Evolutionary conservation across 257 asterid species (phyloP), one percentile per base, ranked within the genome.

Genomic region (Scutellaria baicalensis): DNA sequence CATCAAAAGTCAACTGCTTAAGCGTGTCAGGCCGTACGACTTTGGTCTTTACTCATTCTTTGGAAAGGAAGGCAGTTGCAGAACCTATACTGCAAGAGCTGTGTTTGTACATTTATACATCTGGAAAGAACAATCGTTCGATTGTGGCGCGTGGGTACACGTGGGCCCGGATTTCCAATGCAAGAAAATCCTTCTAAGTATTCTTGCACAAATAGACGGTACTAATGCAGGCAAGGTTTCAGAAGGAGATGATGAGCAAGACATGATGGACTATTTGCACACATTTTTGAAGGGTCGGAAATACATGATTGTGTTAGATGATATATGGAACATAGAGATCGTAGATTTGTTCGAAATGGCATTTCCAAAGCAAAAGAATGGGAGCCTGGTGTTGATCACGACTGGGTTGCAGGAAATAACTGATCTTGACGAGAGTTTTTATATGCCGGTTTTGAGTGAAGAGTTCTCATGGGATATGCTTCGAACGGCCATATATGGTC

Each of bases 381-480:
- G 57, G 7, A 57, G 68, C 11, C 17, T n/a, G 7, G 10, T 66
- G 8, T 13, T 73, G 63, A 8, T 65, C n/a, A 66, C 68, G 42
- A 66, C 78, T 4, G 58, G 62, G 45, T 18, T 35, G 2, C 2
- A 35, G 6, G 21, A 36, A 1, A 47, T 73, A 6, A 60, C 67
- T 18, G 0, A 0, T 2, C 1, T 0, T 4, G 59, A 1, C 35
- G 3, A 16, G 0, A 14, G 1, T 1, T 0, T 2, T 12, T 17
- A 2, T 2, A 27, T 42, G 33, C 27, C 35, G 36, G 31, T 5
- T 9, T 10, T 66, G 16, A 6, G 57, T 21, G 6, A 66, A 3
- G 48, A 74, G 35, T 48, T 45, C 38, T 58, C 69, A 16, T 74
- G 78, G 78, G 8, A 59, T 56, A 54, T 74, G 38, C 55, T 74